Evolutionary conservation across 1,284 basidiomycete genomes (phyloP).

Genomic region (Ceratobasidium sp.): DNA sequence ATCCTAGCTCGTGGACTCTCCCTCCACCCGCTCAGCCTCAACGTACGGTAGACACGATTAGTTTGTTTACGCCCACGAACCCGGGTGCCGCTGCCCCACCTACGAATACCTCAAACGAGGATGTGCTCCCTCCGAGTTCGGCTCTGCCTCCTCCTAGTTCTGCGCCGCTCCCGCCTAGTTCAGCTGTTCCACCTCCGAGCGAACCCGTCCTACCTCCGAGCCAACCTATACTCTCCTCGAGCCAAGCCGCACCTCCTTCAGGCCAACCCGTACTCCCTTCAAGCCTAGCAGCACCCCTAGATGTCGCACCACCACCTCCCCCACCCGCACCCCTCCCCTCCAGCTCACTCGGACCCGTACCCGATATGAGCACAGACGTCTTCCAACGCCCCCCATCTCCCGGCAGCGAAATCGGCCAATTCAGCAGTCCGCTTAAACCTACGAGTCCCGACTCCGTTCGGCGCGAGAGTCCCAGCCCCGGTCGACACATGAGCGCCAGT

Average conservation of each 20-base stretch:
- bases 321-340: too few relatives aligned
- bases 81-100: constrained; percentile 16
- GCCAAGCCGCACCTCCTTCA: too few relatives aligned
- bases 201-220: too few relatives aligned
- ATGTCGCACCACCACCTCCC: too few relatives aligned
- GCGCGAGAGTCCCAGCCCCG: background rate
- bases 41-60: constrained; percentile 24
- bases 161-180: too few relatives aligned
- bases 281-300: too few relatives aligned
- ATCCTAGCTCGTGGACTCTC: constrained; percentile 18
- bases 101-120: background rate
- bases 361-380: constrained; percentile 12
- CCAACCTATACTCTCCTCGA: too few relatives aligned
- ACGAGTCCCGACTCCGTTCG: background rate
- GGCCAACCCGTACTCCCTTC: too few relatives aligned
- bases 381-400: constrained; percentile 18
- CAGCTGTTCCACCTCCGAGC: too few relatives aligned
- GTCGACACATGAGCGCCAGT: background rate
- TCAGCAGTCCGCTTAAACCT: constrained; percentile 15
- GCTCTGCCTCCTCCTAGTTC: too few relatives aligned
- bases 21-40: constrained; percentile 20
- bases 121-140: too few relatives aligned
- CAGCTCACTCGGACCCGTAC: constrained; percentile 14
- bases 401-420: constrained; percentile 32
- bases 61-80: constrained; percentile 37